phyloP scores from a whole-genome alignment of 306 rosid species.

The Trifolium pratense region DNA sequence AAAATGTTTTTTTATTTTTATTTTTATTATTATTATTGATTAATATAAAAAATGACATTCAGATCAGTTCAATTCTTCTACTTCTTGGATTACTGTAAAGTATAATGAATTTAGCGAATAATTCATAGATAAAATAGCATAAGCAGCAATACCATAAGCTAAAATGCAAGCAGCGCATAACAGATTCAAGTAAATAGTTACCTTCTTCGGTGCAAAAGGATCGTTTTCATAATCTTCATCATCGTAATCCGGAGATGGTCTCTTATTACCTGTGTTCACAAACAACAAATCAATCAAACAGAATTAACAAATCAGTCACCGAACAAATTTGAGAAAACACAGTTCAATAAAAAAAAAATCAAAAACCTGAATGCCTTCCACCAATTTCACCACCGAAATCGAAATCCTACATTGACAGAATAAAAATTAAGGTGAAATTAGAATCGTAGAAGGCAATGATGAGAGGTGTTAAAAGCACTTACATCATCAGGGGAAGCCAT shows the following conservation, averaged over 20 bases:
- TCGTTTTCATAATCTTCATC: slow-evolving; percentile 73
- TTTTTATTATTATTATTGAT: no score
- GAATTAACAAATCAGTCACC: slow-evolving; percentile 20
- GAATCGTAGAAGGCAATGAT: neutral
- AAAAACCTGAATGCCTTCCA: slow-evolving; percentile 71
- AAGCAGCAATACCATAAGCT: neutral
- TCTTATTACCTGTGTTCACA: slow-evolving; percentile 63
- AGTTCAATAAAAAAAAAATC: neutral
- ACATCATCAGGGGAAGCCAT: slow-evolving; percentile 64
- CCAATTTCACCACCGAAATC: slow-evolving; percentile 79
- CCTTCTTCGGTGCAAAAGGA: slow-evolving; percentile 76
- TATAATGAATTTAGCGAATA: no score
- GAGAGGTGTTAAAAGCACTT: slow-evolving; percentile 10
- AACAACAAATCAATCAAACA: slow-evolving; percentile 2
- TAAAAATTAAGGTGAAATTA: slow-evolving; percentile 4
- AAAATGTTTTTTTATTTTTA: no score
- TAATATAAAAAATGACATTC: no score
- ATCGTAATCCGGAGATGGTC: slow-evolving; percentile 79
- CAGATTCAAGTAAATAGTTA: neutral
- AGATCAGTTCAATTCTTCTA: no score
- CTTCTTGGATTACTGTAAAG: no score
- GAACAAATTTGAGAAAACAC: slow-evolving; percentile 17
- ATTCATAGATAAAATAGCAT: neutral
- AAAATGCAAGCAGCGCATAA: slow-evolving; percentile 23
- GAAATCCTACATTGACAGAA: slow-evolving; percentile 60